Evolutionary conservation across 2,329 filamentous ascomycete genomes (phyloP).

Genomic region (Saccharata proteae): DNA sequence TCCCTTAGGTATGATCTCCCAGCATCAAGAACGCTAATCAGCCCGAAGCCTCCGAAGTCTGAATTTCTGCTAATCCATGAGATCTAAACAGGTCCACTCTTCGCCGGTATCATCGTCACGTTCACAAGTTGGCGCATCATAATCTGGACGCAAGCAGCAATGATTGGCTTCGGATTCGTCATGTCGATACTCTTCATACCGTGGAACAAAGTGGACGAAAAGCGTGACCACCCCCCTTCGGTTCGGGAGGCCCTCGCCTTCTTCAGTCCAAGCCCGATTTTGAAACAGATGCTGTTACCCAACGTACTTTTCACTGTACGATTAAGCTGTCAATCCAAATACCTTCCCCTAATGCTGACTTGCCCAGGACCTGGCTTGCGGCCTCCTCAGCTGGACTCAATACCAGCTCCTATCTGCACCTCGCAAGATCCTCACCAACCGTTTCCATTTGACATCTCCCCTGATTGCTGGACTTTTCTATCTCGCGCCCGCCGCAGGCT

Average conservation of each 20-base stretch:
- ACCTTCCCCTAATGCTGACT: background rate
- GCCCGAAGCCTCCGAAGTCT: background rate
- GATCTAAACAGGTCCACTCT: constrained; percentile 16
- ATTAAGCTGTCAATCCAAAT: background rate
- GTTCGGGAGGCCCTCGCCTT: constrained; percentile 6
- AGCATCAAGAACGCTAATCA: background rate
- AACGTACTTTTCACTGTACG: constrained; percentile 16
- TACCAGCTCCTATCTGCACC: constrained; percentile 13
- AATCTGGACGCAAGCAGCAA: constrained; percentile 21
- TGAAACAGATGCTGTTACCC: constrained; percentile 14
- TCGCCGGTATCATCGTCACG: constrained; percentile 21
- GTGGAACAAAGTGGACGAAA: constrained; percentile 5
- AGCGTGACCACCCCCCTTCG: constrained; percentile 5
- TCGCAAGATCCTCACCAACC: constrained; percentile 11
- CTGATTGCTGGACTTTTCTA: constrained; percentile 14
- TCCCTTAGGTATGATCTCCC: constrained; percentile 26
- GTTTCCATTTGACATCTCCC: constrained; percentile 12
- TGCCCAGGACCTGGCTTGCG: constrained; percentile 12
- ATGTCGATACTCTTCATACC: constrained; percentile 16
- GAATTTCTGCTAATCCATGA: too few species aligned
- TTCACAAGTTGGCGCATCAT: constrained; percentile 20
- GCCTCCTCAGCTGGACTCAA: constrained; percentile 14
- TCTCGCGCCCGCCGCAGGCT: constrained; percentile 13
- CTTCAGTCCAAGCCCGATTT: constrained; percentile 14
- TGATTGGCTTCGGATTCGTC: constrained; percentile 17